A percentile compares a stretch with the other conserved stretches of the same genome.
phyloP scores from a whole-genome alignment of 495 filamentous ascomycete species.

The Daldinia decipiens region DNA sequence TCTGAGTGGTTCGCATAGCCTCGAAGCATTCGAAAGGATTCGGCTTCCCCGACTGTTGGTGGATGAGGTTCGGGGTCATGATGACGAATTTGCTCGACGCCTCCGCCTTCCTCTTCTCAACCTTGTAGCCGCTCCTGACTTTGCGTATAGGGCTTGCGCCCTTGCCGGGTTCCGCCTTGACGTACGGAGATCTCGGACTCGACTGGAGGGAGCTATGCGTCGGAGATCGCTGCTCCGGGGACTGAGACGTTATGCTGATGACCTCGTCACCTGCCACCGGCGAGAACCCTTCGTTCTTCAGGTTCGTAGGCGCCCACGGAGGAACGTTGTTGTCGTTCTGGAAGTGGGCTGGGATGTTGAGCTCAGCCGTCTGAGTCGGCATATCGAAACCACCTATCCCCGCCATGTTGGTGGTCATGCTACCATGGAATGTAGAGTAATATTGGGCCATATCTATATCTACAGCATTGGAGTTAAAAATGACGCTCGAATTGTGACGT shows the following conservation, averaged over 20 bases:
- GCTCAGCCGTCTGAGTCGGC: slow-evolving; percentile 34
- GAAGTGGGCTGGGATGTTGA: slow-evolving; percentile 49
- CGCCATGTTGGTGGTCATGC: slow-evolving; percentile 30
- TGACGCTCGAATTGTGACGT: slow-evolving; percentile 8
- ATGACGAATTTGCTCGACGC: slow-evolving; percentile 57
- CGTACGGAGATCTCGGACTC: slow-evolving; percentile 49
- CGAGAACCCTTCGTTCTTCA: slow-evolving; percentile 47
- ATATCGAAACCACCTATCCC: slow-evolving; percentile 38
- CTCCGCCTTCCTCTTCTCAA: slow-evolving; percentile 52
- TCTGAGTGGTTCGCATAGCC: slow-evolving; percentile 55
- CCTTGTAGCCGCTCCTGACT: slow-evolving; percentile 45
- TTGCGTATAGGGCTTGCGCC: slow-evolving; percentile 50
- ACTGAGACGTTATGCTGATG: slow-evolving; percentile 43
- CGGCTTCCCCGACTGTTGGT: slow-evolving; percentile 53
- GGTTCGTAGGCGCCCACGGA: slow-evolving; percentile 53
- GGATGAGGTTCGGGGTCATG: slow-evolving; percentile 58
- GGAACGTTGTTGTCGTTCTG: slow-evolving; percentile 48
- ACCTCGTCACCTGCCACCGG: slow-evolving; percentile 53
- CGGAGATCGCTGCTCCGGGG: slow-evolving; percentile 47
- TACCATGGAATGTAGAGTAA: slow-evolving; percentile 36
- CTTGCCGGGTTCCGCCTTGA: slow-evolving; percentile 46
- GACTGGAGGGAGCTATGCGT: slow-evolving; percentile 44
- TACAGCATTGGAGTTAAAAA: slow-evolving; percentile 24
- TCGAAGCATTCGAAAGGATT: slow-evolving; percentile 62
- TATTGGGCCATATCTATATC: slow-evolving; percentile 40